These are phyloP conservation scores for Seiridium cupressi DNA, from an alignment of 2,329 filamentous ascomycete genomes.

Conservation along the genomic window DNA sequence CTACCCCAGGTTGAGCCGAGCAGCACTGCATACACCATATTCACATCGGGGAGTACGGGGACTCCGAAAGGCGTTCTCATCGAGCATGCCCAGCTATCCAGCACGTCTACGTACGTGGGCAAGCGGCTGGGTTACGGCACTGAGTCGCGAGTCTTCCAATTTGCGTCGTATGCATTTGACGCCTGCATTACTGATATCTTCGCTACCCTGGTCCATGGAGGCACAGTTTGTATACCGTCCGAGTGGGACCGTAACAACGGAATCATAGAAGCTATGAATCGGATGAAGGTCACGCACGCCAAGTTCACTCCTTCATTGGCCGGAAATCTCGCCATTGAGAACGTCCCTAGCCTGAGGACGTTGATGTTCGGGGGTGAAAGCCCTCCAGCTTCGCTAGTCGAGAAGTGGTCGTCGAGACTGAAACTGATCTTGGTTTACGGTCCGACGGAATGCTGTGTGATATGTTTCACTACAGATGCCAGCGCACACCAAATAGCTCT, in stretches of 20 bases:
- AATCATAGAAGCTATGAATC: neutral
- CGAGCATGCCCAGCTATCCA: neutral
- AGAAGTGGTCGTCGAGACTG: neutral
- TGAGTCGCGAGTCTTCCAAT: conserved; percentile 30
- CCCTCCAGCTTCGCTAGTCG: neutral
- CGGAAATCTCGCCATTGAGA: neutral
- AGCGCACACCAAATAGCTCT: neutral
- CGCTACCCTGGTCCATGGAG: neutral
- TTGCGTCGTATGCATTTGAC: conserved; percentile 7
- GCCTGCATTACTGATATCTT: conserved; percentile 3
- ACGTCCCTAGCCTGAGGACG: conserved; percentile 1
- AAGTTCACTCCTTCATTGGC: neutral
- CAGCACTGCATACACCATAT: neutral
- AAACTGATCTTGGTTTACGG: neutral
- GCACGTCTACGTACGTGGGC: neutral
- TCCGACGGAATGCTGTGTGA: neutral
- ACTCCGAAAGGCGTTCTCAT: conserved; percentile 6
- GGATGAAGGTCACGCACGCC: neutral
- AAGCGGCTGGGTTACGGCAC: conserved; percentile 42
- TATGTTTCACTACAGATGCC: neutral
- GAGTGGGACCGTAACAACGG: neutral
- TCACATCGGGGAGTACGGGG: conserved; percentile 8
- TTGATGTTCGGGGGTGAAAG: conserved; percentile 1
- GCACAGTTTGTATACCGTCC: neutral
- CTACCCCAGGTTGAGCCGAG: neutral